Percentiles rank a stretch among this genome's conserved stretches.
These are phyloP conservation scores for Mycena rebaudengoi DNA, from an alignment of 768 basidiomycete species.

Conservation along the genomic window DNA sequence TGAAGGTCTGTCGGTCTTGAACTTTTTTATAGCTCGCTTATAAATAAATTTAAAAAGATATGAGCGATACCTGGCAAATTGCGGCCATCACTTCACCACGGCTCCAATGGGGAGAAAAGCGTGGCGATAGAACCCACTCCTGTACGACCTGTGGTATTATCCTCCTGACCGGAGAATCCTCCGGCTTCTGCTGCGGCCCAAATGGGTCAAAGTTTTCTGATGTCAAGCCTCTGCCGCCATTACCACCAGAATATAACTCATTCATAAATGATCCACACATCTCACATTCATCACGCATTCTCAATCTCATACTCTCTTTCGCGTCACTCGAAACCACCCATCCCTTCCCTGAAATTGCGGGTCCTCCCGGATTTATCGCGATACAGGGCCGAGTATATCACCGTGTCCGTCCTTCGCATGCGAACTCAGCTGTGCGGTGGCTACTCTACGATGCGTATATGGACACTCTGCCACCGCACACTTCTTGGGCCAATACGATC, in stretches of 20 bases:
- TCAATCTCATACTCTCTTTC: constrained; percentile 37
- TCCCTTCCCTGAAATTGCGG: constrained; percentile 15
- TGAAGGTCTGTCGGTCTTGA: no score
- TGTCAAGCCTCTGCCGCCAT: constrained; percentile 29
- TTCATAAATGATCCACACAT: constrained; percentile 28
- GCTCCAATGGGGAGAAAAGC: not conserved
- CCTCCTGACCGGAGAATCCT: constrained; percentile 31
- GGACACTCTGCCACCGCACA: not conserved
- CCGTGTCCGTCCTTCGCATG: constrained; percentile 25
- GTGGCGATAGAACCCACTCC: not conserved
- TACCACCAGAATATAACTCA: constrained; percentile 17
- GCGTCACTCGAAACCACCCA: constrained; percentile 29
- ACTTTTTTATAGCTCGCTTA: no score
- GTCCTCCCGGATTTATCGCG: constrained; percentile 16
- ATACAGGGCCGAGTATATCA: constrained; percentile 34
- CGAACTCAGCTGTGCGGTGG: constrained; percentile 31
- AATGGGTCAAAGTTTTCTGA: constrained; percentile 15
- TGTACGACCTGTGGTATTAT: constrained; percentile 23
- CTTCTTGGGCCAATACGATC: not conserved
- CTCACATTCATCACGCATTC: constrained; percentile 27
- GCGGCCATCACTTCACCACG: not conserved
- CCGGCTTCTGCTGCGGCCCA: constrained; percentile 35
- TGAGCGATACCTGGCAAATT: not conserved
- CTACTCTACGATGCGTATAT: constrained; percentile 33
- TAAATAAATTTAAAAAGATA: no score